Evolutionary conservation across 2,329 filamentous ascomycete genomes (phyloP).

Genomic region (Diaporthe caulivora): DNA sequence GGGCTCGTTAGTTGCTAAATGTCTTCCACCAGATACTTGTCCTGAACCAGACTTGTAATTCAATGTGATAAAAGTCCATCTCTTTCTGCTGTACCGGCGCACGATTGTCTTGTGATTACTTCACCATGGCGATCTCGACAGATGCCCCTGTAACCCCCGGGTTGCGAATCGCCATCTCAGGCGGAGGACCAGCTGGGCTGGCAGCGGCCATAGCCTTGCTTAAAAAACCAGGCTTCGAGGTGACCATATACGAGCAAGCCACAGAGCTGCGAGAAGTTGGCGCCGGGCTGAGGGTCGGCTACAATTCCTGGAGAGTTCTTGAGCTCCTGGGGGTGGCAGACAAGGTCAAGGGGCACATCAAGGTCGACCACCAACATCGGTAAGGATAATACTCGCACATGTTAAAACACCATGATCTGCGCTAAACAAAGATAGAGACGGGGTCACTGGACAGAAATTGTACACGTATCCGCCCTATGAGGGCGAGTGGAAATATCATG

Average conservation of each 20-base stretch:
- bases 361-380: slow-evolving; percentile 35
- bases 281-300: slow-evolving; percentile 27
- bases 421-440: background rate
- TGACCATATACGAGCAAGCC: slow-evolving; percentile 33
- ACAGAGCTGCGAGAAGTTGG: slow-evolving; percentile 31
- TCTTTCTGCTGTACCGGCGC: rapidly evolving
- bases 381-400: background rate
- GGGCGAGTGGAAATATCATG: slow-evolving; percentile 23
- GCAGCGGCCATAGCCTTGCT: slow-evolving; percentile 24
- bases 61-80: background rate
- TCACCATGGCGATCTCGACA: slow-evolving; percentile 12
- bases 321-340: slow-evolving; percentile 32
- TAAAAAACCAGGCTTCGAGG: slow-evolving; percentile 22
- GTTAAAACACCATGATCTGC: background rate
- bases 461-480: slow-evolving; percentile 29
- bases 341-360: slow-evolving; percentile 30
- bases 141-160: background rate
- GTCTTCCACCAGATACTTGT: background rate
- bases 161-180: slow-evolving; percentile 24
- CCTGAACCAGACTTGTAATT: background rate
- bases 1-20: background rate
- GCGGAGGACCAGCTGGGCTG: slow-evolving; percentile 30
- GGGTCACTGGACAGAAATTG: slow-evolving; percentile 20
- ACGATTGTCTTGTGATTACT: rapidly evolving
- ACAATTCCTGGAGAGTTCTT: slow-evolving; percentile 35